Conservation (phyloP, 202 grass and related monocot genomes). For the Bolboschoenoplectus hybrid region DNA sequence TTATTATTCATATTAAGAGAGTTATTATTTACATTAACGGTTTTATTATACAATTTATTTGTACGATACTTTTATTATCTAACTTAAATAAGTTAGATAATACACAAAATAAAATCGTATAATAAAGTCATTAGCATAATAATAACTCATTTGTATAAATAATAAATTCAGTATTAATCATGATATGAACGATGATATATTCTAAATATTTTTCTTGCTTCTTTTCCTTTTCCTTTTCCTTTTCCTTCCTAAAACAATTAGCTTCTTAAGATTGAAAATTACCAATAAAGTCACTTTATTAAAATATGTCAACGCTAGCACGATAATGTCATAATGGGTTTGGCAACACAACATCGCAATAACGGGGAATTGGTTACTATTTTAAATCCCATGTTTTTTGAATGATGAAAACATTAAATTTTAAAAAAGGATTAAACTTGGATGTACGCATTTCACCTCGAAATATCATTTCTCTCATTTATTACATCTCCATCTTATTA, state of each 20-base stretch:
- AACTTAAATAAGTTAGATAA: too few relatives aligned
- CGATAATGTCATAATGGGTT: background rate
- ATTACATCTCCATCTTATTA: background rate
- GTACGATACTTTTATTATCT: too few relatives aligned
- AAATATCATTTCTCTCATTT: background rate
- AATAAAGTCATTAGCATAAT: too few relatives aligned
- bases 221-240: background rate
- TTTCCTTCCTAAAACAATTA: background rate
- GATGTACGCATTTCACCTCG: background rate
- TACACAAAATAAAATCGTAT: too few relatives aligned
- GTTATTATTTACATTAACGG: too few relatives aligned
- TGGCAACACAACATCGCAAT: background rate
- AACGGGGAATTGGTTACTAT: background rate
- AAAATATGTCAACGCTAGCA: background rate
- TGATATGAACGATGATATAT: too few relatives aligned
- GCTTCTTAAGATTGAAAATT: background rate
- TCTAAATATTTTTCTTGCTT: too few relatives aligned
- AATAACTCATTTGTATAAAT: too few relatives aligned
- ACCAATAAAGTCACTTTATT: background rate
- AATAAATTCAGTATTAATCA: too few relatives aligned
- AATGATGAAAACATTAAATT: background rate
- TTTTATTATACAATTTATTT: too few relatives aligned
- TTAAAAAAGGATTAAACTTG: background rate
- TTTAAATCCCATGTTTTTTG: background rate
- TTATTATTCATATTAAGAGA: too few relatives aligned